Evolutionary conservation across 1,284 basidiomycete species (phyloP).

Genomic region (Pisolithus thermaeus): DNA sequence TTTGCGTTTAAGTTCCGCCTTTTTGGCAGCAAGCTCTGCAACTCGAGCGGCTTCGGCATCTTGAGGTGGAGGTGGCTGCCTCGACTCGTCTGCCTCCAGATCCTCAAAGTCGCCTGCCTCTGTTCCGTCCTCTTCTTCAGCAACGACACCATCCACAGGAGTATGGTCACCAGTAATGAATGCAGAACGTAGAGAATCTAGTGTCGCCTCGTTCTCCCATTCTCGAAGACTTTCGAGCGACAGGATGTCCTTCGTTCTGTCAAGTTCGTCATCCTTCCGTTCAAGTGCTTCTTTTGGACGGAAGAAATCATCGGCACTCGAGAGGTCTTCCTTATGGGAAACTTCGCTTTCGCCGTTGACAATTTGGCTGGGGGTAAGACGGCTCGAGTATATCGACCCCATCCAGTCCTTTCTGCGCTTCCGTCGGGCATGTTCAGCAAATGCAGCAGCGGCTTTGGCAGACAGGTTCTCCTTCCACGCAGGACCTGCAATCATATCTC

Average conservation of each 20-base stretch:
- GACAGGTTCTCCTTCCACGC: constrained; percentile 78
- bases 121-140: constrained; percentile 35
- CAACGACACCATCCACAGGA: constrained; percentile 28
- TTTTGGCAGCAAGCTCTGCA: constrained; percentile 74
- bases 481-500: constrained; percentile 39
- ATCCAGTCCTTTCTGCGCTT: constrained; percentile 70
- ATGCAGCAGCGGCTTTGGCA: constrained; percentile 50
- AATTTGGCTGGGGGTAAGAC: constrained; percentile 70
- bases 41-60: constrained; percentile 40
- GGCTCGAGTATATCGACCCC: constrained; percentile 77
- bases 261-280: constrained; percentile 52
- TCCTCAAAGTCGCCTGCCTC: constrained; percentile 44
- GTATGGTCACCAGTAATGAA: constrained; percentile 81
- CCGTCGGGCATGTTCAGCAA: constrained; percentile 38
- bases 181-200: constrained; percentile 82
- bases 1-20: constrained; percentile 88
- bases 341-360: constrained; percentile 36
- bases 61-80: constrained; percentile 20
- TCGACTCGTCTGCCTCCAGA: constrained; percentile 33
- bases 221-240: constrained; percentile 49
- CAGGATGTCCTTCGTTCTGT: constrained; percentile 63
- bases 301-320: constrained; percentile 68
- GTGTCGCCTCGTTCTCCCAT: constrained; percentile 82
- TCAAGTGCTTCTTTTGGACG: constrained; percentile 42
- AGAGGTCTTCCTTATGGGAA: constrained; percentile 26